Conservation (phyloP, 2,329 filamentous ascomycete genomes). For the Cadophora gregata region DNA sequence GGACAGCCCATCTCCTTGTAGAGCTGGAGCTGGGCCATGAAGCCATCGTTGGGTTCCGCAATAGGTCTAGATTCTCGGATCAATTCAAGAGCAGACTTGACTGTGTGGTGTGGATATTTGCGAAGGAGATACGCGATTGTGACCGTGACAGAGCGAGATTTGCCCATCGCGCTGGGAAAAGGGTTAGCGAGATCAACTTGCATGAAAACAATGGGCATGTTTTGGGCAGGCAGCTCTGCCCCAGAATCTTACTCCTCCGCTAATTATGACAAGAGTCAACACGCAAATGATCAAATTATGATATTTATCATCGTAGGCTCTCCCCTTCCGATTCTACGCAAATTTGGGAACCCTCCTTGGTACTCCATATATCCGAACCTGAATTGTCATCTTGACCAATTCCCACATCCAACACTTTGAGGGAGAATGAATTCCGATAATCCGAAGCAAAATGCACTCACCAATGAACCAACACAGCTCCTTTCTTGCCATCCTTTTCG, state of each 20-base stretch:
- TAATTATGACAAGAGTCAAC: neutral
- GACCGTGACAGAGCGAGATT: constrained; percentile 87
- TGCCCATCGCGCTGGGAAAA: constrained; percentile 82
- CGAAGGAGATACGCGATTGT: constrained; percentile 85
- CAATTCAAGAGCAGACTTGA: constrained; percentile 66
- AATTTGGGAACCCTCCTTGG: neutral
- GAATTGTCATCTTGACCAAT: neutral
- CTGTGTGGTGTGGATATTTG: constrained; percentile 57
- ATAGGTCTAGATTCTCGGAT: constrained; percentile 75
- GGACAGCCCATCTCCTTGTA: constrained; percentile 90
- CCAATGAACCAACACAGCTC: constrained; percentile 73
- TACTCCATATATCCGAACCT: neutral
- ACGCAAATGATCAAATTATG: neutral
- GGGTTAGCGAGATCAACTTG: constrained; percentile 24
- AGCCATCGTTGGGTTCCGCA: constrained; percentile 88
- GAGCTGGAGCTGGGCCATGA: constrained; percentile 85
- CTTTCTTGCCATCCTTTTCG: constrained; percentile 55
- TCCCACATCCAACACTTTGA: neutral
- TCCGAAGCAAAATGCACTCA: constrained; percentile 49
- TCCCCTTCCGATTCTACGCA: neutral
- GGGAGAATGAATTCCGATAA: neutral
- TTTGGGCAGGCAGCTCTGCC: neutral
- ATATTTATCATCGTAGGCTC: neutral
- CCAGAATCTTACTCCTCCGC: neutral
- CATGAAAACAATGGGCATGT: constrained; percentile 11